phyloP scores from a whole-genome alignment of 208 protist species.

The Naegleria fowleri region DNA sequence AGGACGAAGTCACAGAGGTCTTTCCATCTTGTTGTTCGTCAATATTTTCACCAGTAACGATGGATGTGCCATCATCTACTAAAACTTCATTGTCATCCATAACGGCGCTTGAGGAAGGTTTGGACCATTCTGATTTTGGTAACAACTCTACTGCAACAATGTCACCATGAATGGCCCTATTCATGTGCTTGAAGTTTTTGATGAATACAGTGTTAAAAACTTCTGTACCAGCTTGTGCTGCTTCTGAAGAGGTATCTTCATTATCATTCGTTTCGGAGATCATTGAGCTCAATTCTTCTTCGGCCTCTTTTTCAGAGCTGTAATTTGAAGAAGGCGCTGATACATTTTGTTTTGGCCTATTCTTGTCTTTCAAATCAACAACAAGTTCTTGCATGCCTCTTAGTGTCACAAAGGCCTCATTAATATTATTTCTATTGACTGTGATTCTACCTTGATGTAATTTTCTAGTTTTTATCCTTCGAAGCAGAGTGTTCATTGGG shows the following conservation, averaged over 20 bases:
- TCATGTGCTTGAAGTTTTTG: slow-evolving; percentile 64
- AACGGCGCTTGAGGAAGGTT: neutral
- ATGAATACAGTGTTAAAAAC: slow-evolving; percentile 51
- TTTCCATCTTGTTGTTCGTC: neutral
- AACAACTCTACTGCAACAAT: slow-evolving; percentile 50
- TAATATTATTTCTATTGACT: neutral
- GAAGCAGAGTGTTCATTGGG: neutral
- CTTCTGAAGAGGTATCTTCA: neutral
- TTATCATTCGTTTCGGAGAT: neutral
- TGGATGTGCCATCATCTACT: neutral
- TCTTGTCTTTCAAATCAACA: neutral
- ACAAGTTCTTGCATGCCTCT: neutral
- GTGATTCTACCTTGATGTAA: neutral
- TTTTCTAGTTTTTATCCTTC: neutral
- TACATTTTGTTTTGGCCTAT: neutral
- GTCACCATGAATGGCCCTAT: slow-evolving; percentile 67
- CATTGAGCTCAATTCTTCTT: neutral
- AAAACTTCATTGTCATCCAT: neutral
- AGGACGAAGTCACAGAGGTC: neutral
- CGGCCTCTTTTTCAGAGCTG: neutral
- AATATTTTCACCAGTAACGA: neutral
- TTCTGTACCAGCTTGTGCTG: neutral
- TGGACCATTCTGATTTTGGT: slow-evolving; percentile 36
- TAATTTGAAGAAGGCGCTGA: neutral
- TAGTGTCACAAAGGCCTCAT: neutral